A percentile compares a stretch with the other conserved stretches of the same genome.
phyloP scores from a whole-genome alignment of 768 basidiomycete genomes.

The Suillus weaverae region DNA sequence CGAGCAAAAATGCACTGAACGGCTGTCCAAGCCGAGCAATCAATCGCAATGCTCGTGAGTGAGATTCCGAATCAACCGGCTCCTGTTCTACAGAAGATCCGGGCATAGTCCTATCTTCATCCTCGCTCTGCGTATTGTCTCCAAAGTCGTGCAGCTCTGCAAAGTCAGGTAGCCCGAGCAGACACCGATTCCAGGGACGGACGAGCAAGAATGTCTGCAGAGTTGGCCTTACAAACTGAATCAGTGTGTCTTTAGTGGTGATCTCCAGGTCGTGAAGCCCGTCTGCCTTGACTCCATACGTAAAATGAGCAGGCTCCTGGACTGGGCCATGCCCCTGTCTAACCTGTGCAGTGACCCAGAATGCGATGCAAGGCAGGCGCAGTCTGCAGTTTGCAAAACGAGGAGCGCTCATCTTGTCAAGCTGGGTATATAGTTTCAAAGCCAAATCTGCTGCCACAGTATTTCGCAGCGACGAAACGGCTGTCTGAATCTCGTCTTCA shows the following conservation, averaged over 20 bases:
- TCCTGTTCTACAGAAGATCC: neutral
- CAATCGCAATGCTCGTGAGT: neutral
- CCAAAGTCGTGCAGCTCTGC: neutral
- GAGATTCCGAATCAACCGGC: neutral
- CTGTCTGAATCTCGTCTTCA: neutral
- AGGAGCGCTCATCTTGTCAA: neutral
- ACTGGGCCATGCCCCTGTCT: neutral
- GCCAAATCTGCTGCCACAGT: neutral
- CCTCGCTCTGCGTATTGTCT: neutral
- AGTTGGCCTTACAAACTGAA: neutral
- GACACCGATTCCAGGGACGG: neutral
- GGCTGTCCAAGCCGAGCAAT: neutral
- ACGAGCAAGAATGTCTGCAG: neutral
- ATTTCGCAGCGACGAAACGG: neutral
- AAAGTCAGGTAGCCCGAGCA: neutral
- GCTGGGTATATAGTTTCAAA: neutral
- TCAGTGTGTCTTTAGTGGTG: neutral
- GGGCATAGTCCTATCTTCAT: neutral
- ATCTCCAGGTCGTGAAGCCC: neutral
- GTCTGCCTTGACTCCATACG: neutral
- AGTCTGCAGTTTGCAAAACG: neutral
- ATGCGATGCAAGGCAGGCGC: neutral
- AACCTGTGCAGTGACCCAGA: neutral
- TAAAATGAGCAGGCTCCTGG: neutral
- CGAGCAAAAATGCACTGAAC: neutral